Evolutionary conservation across 129 eudicot species (phyloP).

Genomic region (Sambucus nigra): DNA sequence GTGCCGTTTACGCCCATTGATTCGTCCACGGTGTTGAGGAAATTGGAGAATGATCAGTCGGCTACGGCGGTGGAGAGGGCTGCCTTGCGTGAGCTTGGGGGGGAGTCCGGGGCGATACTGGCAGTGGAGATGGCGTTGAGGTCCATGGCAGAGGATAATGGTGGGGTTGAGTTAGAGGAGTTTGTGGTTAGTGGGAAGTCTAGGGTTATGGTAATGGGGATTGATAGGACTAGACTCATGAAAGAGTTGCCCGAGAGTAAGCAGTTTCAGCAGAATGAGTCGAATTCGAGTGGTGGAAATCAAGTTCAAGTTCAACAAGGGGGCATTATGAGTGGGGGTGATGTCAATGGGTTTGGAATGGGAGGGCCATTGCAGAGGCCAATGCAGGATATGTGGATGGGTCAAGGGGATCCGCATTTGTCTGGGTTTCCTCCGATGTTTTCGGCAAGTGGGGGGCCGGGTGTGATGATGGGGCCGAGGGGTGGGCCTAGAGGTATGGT

Average conservation of each 20-base stretch:
- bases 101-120: slow-evolving; percentile 44
- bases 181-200: slow-evolving; percentile 59
- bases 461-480: slow-evolving; percentile 37
- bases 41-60: slow-evolving; percentile 57
- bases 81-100: slow-evolving; percentile 62
- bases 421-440: slow-evolving; percentile 20
- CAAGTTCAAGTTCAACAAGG: slow-evolving; percentile 14
- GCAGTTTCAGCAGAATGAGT: slow-evolving; percentile 31
- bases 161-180: slow-evolving; percentile 68
- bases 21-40: slow-evolving; percentile 58
- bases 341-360: slow-evolving; percentile 19
- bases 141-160: slow-evolving; percentile 74
- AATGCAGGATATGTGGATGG: slow-evolving; percentile 49
- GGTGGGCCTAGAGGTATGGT: slow-evolving; percentile 53
- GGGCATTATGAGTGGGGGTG: slow-evolving; percentile 15
- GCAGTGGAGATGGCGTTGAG: slow-evolving; percentile 91
- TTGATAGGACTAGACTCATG: slow-evolving; percentile 65
- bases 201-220: slow-evolving; percentile 74
- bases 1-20: slow-evolving; percentile 79
- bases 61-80: slow-evolving; percentile 55
- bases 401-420: slow-evolving; percentile 39
- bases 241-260: slow-evolving; percentile 77
- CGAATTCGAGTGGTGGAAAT: slow-evolving; percentile 16
- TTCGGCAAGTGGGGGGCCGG: slow-evolving; percentile 33
- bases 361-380: slow-evolving; percentile 28